These are phyloP conservation scores for Erysiphe pulchra DNA, from an alignment of 2,329 filamentous ascomycete genomes.

Conservation along the genomic window DNA sequence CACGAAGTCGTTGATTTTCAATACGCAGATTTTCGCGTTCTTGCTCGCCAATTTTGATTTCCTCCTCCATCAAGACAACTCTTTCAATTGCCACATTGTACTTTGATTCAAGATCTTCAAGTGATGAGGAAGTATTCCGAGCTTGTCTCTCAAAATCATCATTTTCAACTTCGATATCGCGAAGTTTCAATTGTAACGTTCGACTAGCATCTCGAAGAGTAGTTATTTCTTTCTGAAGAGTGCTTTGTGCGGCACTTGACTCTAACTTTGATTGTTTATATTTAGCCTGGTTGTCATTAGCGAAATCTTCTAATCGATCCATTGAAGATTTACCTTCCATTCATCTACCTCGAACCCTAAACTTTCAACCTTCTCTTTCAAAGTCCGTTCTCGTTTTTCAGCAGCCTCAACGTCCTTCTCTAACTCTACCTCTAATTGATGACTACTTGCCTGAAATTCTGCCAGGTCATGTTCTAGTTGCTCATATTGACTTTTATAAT, in stretches of 20 bases:
- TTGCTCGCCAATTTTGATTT: constrained; percentile 73
- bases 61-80: constrained; percentile 80
- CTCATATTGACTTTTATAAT: constrained; percentile 94
- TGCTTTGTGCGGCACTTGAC: constrained; percentile 58
- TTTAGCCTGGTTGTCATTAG: constrained; percentile 37
- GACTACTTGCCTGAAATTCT: constrained; percentile 83
- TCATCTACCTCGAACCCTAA: constrained; percentile 81
- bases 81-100: constrained; percentile 88
- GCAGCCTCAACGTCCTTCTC: constrained; percentile 91
- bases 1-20: constrained; percentile 66
- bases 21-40: constrained; percentile 77
- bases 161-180: constrained; percentile 93
- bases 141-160: constrained; percentile 96
- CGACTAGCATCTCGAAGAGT: constrained; percentile 64
- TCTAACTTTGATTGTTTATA: constrained; percentile 88
- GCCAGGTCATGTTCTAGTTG: constrained; percentile 72
- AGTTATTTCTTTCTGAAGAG: constrained; percentile 87
- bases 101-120: constrained; percentile 92
- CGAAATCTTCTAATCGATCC: constrained; percentile 1
- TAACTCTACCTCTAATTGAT: constrained; percentile 78
- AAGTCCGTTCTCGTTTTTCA: constrained; percentile 67
- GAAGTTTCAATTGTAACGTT: constrained; percentile 54
- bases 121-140: constrained; percentile 78
- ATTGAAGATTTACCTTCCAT: constrained; percentile 53
- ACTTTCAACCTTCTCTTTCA: constrained; percentile 70